Evolutionary conservation across 2,329 filamentous ascomycete species (phyloP).

Genomic region (Myriosclerotinia duriaeana): DNA sequence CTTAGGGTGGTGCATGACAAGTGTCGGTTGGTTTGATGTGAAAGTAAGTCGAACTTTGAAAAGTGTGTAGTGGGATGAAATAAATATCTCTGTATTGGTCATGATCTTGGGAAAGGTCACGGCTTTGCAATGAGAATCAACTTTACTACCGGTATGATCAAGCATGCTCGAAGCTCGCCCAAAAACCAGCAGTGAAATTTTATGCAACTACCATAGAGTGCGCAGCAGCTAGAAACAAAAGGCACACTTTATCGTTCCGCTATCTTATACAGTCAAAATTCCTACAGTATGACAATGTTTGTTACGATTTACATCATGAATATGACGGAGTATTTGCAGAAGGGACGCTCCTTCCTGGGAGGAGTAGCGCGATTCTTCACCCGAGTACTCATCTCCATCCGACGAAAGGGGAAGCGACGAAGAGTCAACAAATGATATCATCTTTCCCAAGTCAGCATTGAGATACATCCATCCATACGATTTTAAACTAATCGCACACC

Average conservation of each 20-base stretch:
- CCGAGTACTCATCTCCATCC: neutral
- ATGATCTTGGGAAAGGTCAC: neutral
- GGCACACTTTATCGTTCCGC: neutral
- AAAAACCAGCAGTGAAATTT: neutral
- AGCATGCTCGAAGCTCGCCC: too few species aligned
- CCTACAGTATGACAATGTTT: neutral
- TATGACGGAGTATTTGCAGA: neutral
- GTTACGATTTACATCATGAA: neutral
- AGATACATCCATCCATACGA: neutral
- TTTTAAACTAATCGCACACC: neutral
- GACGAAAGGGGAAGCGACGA: constrained; percentile 1
- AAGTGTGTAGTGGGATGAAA: too few species aligned
- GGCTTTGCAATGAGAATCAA: neutral
- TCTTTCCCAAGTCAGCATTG: neutral
- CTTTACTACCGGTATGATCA: too few species aligned
- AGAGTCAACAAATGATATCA: neutral
- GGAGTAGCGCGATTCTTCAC: neutral
- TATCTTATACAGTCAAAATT: too few species aligned
- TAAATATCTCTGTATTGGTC: neutral
- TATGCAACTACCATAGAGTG: too few species aligned
- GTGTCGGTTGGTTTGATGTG: neutral
- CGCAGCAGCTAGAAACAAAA: neutral
- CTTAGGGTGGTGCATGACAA: neutral
- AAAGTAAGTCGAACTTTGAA: too few species aligned
- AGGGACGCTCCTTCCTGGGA: neutral